Base-by-base conservation (phyloP, 306 rosid species). In the Quercus alba region DNA sequence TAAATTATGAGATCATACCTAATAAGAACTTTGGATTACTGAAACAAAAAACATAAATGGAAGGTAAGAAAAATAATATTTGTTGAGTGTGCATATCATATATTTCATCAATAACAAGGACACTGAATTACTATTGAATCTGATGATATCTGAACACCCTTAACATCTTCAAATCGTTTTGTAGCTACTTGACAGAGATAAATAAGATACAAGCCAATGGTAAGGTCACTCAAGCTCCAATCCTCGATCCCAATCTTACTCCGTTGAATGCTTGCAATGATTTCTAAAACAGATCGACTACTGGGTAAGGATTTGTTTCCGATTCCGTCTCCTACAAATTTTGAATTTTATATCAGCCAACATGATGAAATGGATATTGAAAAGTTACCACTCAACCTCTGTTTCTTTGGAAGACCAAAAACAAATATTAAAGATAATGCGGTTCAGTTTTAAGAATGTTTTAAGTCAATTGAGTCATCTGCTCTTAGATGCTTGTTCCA, bases 171-270 rank as follows among this genome's bases (percentile, higher is more conserved):
- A 77, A 81, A 81, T 28, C 84, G 85, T 87, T 88, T 84, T 25
- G 84, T 73, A 62, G 98, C 89, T 20, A 96, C 94, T 87, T 93
- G 99, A 71, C 91, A 90, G 72, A 95, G 97, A 86, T 95, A 95
- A 28, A 95, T 84, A 80, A 90, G 89, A 81, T 87, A 93, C 76
- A 93, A 80, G 73, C 97, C 99, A 76, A 93, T 67, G 1, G 99
- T 93, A 77, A 95, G 98, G 84, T 93, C 98, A 75, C 97, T 89
- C 91, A 95, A 89, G 78, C 92, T 95, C 97, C 98, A 95, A 86
- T 90, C 99, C 72, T 88, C 88, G 72, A 95, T 87, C 69, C 98
- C 98, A 73, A 84, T 86, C 87, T 93, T 93, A 86, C 92, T 91
- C 75, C 84, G 87, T 83, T 93, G 93, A 77, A 93, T 93, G 85